Conservation (phyloP, 2,329 filamentous ascomycete genomes). For the Sporothrix dimorphospora region DNA sequence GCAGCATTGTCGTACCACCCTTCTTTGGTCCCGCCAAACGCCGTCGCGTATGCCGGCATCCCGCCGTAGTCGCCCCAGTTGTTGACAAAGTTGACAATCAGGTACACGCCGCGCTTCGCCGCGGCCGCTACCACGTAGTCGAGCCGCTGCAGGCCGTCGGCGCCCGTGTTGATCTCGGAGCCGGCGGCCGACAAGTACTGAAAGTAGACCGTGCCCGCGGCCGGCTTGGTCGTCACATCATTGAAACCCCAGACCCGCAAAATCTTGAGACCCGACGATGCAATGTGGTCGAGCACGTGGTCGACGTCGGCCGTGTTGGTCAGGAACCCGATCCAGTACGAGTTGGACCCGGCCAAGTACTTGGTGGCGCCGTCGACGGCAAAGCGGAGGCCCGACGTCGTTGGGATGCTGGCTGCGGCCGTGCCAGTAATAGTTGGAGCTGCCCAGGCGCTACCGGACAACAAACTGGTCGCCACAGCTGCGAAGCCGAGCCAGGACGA, state of each 20-base stretch:
- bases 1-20: conserved; percentile 57
- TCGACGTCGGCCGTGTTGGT: conserved; percentile 60
- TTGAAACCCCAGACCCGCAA: conserved; percentile 57
- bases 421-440: not conserved
- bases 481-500: conserved; percentile 12
- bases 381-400: conserved; percentile 40
- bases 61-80: conserved; percentile 70
- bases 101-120: conserved; percentile 61
- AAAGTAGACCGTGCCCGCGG: conserved; percentile 51
- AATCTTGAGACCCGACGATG: conserved; percentile 57
- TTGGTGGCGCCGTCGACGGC: conserved; percentile 48
- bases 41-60: conserved; percentile 60
- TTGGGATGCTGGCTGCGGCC: conserved; percentile 24
- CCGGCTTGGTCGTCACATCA: conserved; percentile 52
- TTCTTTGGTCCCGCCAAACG: conserved; percentile 56
- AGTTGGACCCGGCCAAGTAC: conserved; percentile 58
- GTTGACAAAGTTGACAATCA: conserved; percentile 69
- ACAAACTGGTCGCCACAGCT: not conserved
- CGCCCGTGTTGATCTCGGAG: conserved; percentile 64
- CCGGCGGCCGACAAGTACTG: conserved; percentile 55
- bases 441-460: not conserved
- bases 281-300: conserved; percentile 52
- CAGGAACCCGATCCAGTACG: conserved; percentile 59
- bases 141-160: conserved; percentile 58
- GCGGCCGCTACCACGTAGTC: conserved; percentile 61